Evolutionary conservation across 1,139 yeast genomes (phyloP), one percentile per base, ranked within the genome.

Genomic region (Debaryomyces robertsiae): DNA sequence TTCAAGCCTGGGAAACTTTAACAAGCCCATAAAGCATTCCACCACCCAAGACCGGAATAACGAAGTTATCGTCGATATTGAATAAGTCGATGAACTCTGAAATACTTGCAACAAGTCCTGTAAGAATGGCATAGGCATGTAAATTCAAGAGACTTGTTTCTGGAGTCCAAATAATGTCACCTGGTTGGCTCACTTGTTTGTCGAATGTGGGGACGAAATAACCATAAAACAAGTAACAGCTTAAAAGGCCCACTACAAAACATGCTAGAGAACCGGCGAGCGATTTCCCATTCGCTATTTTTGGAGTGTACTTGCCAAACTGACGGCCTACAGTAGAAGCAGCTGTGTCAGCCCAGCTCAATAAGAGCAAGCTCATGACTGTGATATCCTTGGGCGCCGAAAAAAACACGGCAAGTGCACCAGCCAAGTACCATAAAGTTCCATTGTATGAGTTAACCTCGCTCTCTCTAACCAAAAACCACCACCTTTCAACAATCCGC

Each of bases 301-400:
- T 81, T 31, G 96, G 96, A 5, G 97, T 89, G 51, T 85, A 75
- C 53, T 85, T 75, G 6, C 98, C 98, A 60, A 69, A 89, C 39
- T 76, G 77, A 50, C 98, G 76, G 16, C 98, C 98, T 55, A 91
- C 64, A 1, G 97, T 88, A 3, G 97, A 88, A 2, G 98, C 98
- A 4, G 98, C 94, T 7, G 98, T 90, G 59, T 93, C 98, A 9
- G 96, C 91, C 98, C 98, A 93, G 58, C 96, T 86, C 48, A 93
- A 75, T 42, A 93, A 69, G 49, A 90, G 70, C 6, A 89, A 81
- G 19, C 95, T 75, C 69, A 90, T 73, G 18, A 91, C 69, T 1
- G 84, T 73, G 38, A 93, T 81, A 57, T 93, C 98, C 65, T 89
- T 89, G 11, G 95, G 84, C 53, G 81, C 83, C 13, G 80, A 60